Evolutionary conservation across 331 rosid genomes (phyloP), one percentile per base, ranked within the genome.

Genomic region (Pyrus hybrid): DNA sequence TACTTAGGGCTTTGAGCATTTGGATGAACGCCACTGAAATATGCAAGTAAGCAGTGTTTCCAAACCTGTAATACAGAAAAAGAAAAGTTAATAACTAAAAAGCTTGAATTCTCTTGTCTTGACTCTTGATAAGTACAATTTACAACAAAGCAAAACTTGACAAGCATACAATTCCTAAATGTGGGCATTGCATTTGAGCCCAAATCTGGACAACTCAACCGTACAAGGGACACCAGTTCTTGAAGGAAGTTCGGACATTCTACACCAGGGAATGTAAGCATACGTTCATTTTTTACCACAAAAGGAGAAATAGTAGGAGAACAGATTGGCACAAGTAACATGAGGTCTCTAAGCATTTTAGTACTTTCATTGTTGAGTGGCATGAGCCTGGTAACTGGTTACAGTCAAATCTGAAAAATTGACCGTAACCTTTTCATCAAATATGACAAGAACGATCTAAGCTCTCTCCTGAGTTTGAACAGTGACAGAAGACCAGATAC

Each of bases 11-110:
- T 81, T 94, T 94, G 76, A 94, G 98, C 98, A 95, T 95, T 87
- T 95, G 99, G 83, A 95, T 90, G 84, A 95, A 95, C 77, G 99
- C 97, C 84, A 95, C 99, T 79, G 99, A 95, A 67, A 95, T 95
- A 83, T 86, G 93, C 85, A 95, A 86, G 85, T 90, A 95, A 32
- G 97, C 97, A 17, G 99, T 92, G 86, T 95, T 95, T 45, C 99
- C 99, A 84, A 95, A 92, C 99, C 99, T 95, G 86, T 54, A 77
- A 57, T 72, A 76, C 73, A 71, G 29, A 61, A 8, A 62, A 41
- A 16, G 7, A 72, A 16, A 35, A 32, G 29, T 60, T 60, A 8
- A 23, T 3, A 33, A 56, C 13, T 11, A 53, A 51, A 71, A 35
- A 23, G 68, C 30, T 14, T 23, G 23, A 23, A 33, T 16, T 16